These are phyloP conservation scores for Nakazawaea anatomiae DNA, from an alignment of 805 yeast genomes.

Conservation along the genomic window DNA sequence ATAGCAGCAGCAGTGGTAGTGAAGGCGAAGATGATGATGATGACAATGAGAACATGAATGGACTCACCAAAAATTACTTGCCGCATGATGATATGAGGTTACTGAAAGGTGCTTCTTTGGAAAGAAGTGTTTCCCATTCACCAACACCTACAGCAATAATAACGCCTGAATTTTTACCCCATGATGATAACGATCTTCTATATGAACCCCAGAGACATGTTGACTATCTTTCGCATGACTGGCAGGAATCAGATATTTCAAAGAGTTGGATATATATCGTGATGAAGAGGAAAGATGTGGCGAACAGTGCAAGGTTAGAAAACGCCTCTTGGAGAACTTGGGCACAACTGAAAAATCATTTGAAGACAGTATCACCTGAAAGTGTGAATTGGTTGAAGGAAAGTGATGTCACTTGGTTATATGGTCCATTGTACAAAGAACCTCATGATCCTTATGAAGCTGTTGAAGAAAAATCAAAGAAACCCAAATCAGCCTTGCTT, in stretches of 20 bases:
- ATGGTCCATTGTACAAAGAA: constrained; percentile 75
- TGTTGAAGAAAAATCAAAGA: background rate
- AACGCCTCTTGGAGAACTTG: constrained; percentile 95
- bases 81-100: background rate
- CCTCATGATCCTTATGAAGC: constrained; percentile 14
- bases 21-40: constrained; percentile 1
- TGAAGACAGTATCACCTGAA: constrained; percentile 83
- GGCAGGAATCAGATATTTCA: constrained; percentile 93
- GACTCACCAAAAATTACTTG: background rate
- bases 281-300: constrained; percentile 73
- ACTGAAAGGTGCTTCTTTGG: background rate
- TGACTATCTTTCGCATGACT: constrained; percentile 89
- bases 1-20: constrained; percentile 2
- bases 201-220: constrained; percentile 87
- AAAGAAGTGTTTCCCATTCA: background rate
- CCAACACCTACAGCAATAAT: background rate
- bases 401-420: constrained; percentile 95
- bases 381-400: constrained; percentile 95
- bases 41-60: background rate
- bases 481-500: background rate
- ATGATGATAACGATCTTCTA: constrained; percentile 77
- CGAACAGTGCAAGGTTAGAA: constrained; percentile 73
- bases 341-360: constrained; percentile 77
- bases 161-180: constrained; percentile 36
- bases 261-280: constrained; percentile 95